phyloP scores from a whole-genome alignment of 208 protist genomes.

The Trypanosoma congolense region DNA sequence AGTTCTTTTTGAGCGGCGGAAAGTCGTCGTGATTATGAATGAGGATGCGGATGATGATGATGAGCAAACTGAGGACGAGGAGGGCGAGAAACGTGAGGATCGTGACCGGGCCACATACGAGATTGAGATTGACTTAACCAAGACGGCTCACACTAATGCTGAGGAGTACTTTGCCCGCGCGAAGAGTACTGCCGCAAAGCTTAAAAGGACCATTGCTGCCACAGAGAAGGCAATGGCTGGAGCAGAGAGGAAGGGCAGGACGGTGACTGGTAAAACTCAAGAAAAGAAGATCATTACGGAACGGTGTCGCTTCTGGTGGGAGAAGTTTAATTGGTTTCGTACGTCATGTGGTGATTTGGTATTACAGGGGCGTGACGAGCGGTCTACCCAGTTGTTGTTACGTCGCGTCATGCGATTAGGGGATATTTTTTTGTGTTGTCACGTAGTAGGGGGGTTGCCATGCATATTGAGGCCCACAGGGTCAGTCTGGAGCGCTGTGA shows the following conservation, averaged over 20 bases:
- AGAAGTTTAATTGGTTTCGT: slow-evolving; percentile 98
- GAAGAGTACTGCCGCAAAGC: slow-evolving; percentile 85
- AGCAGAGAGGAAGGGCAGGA: slow-evolving; percentile 64
- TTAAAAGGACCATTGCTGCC: slow-evolving; percentile 75
- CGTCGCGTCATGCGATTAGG: slow-evolving; percentile 60
- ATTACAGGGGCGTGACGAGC: slow-evolving; percentile 90
- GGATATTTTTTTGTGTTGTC: slow-evolving; percentile 96
- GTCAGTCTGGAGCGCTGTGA: slow-evolving; percentile 21
- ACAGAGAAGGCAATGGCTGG: slow-evolving; percentile 82
- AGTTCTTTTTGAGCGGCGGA: slow-evolving; percentile 87
- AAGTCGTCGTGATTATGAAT: slow-evolving; percentile 77
- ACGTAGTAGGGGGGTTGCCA: slow-evolving; percentile 90
- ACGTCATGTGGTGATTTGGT: slow-evolving; percentile 94
- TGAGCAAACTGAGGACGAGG: slow-evolving; percentile 13
- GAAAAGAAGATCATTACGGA: slow-evolving; percentile 82
- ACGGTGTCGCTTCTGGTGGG: slow-evolving; percentile 95
- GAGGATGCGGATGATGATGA: slow-evolving; percentile 42
- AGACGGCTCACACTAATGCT: slow-evolving; percentile 94
- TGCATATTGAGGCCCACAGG: slow-evolving; percentile 91
- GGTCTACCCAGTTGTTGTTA: slow-evolving; percentile 95
- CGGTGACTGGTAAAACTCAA: slow-evolving; percentile 49
- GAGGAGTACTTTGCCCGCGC: slow-evolving; percentile 82
- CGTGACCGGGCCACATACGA: slow-evolving; percentile 41
- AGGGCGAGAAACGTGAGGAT: slow-evolving; percentile 48
- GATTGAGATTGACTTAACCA: slow-evolving; percentile 91